A percentile compares a stretch with the other conserved stretches of the same genome.
Evolutionary conservation across 345 rosid species (phyloP).

Genomic region (Hypericum perforatum): DNA sequence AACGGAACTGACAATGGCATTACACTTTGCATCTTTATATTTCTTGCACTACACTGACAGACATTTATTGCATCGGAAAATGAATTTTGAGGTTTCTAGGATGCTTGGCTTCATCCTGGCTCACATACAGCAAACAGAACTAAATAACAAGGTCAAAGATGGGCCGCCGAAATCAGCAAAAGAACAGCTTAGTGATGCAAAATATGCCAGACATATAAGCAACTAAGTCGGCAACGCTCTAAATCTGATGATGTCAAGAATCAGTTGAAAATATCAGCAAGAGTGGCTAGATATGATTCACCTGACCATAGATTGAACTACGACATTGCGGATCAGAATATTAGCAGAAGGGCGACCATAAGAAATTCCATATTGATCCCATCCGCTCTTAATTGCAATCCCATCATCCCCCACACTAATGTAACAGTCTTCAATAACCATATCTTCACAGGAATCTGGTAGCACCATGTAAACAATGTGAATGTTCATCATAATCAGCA

Average conservation of each 20-base stretch:
- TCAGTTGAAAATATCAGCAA: not conserved
- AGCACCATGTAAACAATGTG: not conserved
- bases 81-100: no score
- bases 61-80: no score
- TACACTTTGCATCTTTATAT: no score
- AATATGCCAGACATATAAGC: no score
- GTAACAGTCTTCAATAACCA: constrained; percentile 91
- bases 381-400: constrained; percentile 91
- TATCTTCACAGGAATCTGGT: constrained; percentile 88
- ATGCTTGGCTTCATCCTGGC: no score
- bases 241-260: not conserved
- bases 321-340: constrained; percentile 75
- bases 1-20: not conserved
- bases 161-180: no score
- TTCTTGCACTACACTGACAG: no score
- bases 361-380: constrained; percentile 96
- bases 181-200: no score
- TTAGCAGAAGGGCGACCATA: constrained; percentile 76
- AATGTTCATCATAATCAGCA: no score
- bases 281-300: constrained; percentile 19
- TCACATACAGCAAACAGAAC: no score
- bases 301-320: constrained; percentile 94
- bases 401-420: constrained; percentile 97
- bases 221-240: no score
- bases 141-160: no score